phyloP scores from a whole-genome alignment of 257 asterid species.

The Solanum boliviense region DNA sequence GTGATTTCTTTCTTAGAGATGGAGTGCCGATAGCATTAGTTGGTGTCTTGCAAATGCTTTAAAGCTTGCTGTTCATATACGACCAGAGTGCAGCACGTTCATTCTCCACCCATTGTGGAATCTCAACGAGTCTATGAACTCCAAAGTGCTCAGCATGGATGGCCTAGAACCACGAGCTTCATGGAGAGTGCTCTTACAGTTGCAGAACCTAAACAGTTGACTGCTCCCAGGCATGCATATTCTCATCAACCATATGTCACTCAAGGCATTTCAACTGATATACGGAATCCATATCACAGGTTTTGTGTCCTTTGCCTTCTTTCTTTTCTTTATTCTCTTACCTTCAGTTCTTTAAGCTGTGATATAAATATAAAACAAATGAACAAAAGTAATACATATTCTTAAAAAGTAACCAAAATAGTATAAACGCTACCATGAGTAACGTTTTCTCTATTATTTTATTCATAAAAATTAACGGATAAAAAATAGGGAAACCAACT shows the following conservation, averaged over 20 bases:
- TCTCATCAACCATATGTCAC: neutral
- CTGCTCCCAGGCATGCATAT: neutral
- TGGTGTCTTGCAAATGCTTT: neutral
- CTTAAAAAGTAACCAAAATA: no score
- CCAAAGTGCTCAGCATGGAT: neutral
- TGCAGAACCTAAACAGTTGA: neutral
- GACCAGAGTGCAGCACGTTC: conserved; percentile 16
- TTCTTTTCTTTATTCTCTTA: neutral
- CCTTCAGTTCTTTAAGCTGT: no score
- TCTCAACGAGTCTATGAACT: neutral
- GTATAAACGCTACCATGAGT: no score
- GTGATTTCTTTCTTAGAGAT: conserved; percentile 1
- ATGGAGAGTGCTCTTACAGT: conserved; percentile 11
- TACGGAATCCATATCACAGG: conserved; percentile 34
- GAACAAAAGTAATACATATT: no score
- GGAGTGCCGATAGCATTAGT: neutral
- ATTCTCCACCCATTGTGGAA: neutral
- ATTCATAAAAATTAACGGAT: no score
- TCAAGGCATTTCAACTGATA: neutral
- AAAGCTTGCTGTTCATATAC: neutral
- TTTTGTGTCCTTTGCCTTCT: conserved; percentile 5
- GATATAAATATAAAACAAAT: no score
- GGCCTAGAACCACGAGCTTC: neutral
- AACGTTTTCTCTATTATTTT: no score
- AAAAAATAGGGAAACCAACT: no score